Conservation (phyloP, 2,329 filamentous ascomycete species). For the Hymenoscyphus albidus region DNA sequence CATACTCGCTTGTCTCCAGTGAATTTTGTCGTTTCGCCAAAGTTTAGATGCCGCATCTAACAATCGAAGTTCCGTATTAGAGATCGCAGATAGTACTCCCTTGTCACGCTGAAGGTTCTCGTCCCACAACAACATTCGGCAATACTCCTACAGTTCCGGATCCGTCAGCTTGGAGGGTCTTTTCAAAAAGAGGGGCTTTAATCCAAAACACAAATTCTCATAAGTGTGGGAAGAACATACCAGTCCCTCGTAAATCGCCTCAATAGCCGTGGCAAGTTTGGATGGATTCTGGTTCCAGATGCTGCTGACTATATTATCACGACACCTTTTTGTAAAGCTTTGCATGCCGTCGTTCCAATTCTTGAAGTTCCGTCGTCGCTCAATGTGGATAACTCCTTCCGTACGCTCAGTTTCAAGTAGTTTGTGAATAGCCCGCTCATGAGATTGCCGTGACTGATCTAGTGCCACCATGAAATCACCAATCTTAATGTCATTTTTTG, state of each 20-base stretch:
- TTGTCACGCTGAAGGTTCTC: not conserved
- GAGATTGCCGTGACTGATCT: not conserved
- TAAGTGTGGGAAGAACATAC: not conserved
- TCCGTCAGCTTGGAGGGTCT: not conserved
- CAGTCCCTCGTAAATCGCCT: not conserved
- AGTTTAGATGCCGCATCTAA: too few relatives aligned
- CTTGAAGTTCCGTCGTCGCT: not conserved
- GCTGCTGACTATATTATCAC: not conserved
- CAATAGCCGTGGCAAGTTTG: not conserved
- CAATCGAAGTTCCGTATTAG: too few relatives aligned
- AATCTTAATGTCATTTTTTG: not conserved
- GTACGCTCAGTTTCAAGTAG: not conserved
- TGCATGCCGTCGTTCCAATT: not conserved
- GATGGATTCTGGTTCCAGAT: not conserved
- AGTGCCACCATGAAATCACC: not conserved
- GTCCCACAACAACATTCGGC: not conserved
- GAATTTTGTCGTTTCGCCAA: too few relatives aligned
- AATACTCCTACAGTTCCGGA: not conserved
- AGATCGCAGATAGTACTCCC: too few relatives aligned
- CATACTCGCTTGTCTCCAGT: too few relatives aligned
- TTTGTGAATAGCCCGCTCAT: not conserved
- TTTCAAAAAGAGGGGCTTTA: not conserved
- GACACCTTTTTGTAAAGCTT: not conserved
- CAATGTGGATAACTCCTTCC: not conserved
- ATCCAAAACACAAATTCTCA: too few relatives aligned